These are phyloP conservation scores for Delitschia confertaspora DNA, from an alignment of 495 filamentous ascomycete species.

Conservation along the genomic window DNA sequence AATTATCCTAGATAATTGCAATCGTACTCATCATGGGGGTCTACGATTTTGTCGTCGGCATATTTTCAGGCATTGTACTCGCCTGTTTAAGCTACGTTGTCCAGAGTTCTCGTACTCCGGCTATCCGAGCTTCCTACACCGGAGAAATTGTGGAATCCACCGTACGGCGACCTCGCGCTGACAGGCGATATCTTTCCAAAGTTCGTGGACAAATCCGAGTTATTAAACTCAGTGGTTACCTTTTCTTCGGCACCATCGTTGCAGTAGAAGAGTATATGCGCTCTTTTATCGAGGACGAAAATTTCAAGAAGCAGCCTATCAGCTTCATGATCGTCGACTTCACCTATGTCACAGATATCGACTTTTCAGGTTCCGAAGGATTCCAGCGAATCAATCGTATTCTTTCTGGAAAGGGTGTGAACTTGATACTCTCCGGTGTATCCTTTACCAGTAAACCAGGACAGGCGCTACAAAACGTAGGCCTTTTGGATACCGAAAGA, in stretches of 20 bases:
- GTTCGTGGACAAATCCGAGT: slow-evolving; percentile 82
- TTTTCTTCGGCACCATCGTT: slow-evolving; percentile 96
- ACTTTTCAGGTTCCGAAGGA: slow-evolving; percentile 91
- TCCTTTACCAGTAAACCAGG: slow-evolving; percentile 64
- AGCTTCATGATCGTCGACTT: slow-evolving; percentile 87
- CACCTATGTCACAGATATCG: slow-evolving; percentile 78
- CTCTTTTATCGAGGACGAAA: slow-evolving; percentile 68
- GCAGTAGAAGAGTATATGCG: slow-evolving; percentile 83
- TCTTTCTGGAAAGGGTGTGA: slow-evolving; percentile 59
- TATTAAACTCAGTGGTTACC: slow-evolving; percentile 80
- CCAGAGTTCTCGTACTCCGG: slow-evolving; percentile 79
- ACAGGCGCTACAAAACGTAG: slow-evolving; percentile 67
- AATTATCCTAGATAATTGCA: slow-evolving; percentile 55
- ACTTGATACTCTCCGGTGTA: slow-evolving; percentile 73
- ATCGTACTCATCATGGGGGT: slow-evolving; percentile 94
- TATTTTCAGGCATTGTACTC: slow-evolving; percentile 80
- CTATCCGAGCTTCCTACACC: slow-evolving; percentile 76
- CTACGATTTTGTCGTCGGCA: slow-evolving; percentile 92
- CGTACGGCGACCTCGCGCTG: slow-evolving; percentile 79
- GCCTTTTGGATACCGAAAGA: slow-evolving; percentile 51
- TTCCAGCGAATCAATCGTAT: slow-evolving; percentile 87
- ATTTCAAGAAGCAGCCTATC: slow-evolving; percentile 67
- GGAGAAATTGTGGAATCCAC: slow-evolving; percentile 84
- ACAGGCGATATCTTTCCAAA: slow-evolving; percentile 74
- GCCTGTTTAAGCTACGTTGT: slow-evolving; percentile 87